These are phyloP conservation scores for Oryza punctata DNA, from an alignment of 176 grass and related monocot species.

Conservation along the genomic window DNA sequence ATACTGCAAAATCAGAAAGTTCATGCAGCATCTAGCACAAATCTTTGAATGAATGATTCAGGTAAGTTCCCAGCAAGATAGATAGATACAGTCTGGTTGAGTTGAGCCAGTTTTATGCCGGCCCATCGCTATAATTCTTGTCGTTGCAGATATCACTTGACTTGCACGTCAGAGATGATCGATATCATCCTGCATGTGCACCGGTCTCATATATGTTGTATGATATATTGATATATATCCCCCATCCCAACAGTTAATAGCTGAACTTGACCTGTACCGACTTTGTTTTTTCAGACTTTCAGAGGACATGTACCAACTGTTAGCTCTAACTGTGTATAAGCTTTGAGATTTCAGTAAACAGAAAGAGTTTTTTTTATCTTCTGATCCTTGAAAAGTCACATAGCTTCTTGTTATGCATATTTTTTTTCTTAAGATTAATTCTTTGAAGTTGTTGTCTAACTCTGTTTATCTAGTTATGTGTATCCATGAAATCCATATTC, in stretches of 20 bases:
- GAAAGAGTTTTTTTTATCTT: background rate
- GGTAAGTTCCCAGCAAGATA: background rate
- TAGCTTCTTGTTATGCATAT: background rate
- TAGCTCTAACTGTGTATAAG: background rate
- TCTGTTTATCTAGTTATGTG: background rate
- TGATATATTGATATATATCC: too few species aligned
- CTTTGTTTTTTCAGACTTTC: background rate
- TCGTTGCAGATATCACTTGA: slow-evolving; percentile 17
- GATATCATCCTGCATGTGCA: too few species aligned
- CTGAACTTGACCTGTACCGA: background rate
- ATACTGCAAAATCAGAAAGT: background rate
- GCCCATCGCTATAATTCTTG: slow-evolving; percentile 1
- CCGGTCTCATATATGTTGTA: too few species aligned
- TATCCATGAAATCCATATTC: background rate
- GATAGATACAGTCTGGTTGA: background rate
- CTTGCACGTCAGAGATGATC: slow-evolving; percentile 1
- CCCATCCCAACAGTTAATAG: background rate
- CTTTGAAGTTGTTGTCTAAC: background rate
- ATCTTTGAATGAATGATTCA: background rate
- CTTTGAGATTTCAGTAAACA: background rate
- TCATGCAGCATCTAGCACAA: background rate
- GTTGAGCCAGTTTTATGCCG: background rate
- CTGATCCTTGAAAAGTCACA: background rate
- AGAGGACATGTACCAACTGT: background rate
- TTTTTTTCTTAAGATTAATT: background rate